phyloP scores from a whole-genome alignment of 768 basidiomycete genomes.

The Pleurotus giganteus region DNA sequence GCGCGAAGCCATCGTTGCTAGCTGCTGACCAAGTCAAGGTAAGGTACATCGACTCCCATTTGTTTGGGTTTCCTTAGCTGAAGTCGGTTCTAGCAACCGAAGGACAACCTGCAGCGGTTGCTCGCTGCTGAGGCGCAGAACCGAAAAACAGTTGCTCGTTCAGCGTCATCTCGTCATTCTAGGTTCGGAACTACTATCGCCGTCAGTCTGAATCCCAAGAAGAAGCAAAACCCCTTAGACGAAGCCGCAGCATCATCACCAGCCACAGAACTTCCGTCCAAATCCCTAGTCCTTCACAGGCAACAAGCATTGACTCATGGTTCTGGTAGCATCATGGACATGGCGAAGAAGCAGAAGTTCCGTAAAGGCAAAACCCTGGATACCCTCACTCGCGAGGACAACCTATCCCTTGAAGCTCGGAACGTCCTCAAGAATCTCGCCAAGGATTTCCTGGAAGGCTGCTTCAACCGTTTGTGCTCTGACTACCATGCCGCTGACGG shows the following conservation, averaged over 20 bases:
- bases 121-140: conserved; percentile 73
- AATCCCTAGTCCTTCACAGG: conserved; percentile 77
- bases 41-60: conserved; percentile 13
- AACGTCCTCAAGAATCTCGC: conserved; percentile 67
- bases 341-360: conserved; percentile 56
- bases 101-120: conserved; percentile 67
- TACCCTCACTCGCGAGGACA: conserved; percentile 67
- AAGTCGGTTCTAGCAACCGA: conserved; percentile 52
- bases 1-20: conserved; percentile 61
- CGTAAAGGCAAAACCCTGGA: conserved; percentile 64
- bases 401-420: conserved; percentile 63
- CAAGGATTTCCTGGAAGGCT: conserved; percentile 70
- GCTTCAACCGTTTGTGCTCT: conserved; percentile 79
- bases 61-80: conserved; percentile 8
- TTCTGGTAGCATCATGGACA: conserved; percentile 68
- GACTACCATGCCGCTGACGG: conserved; percentile 16
- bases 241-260: conserved; percentile 21
- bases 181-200: conserved; percentile 95
- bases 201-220: conserved; percentile 66
- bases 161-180: conserved; percentile 78
- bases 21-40: conserved; percentile 67
- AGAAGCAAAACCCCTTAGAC: conserved; percentile 21
- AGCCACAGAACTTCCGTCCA: conserved; percentile 30
- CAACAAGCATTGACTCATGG: conserved; percentile 76
- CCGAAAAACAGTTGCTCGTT: conserved; percentile 53